A percentile compares a stretch with the other conserved stretches of the same genome.
phyloP scores from a whole-genome alignment of 2,329 filamentous ascomycete genomes.

The Didymella keratinophila region DNA sequence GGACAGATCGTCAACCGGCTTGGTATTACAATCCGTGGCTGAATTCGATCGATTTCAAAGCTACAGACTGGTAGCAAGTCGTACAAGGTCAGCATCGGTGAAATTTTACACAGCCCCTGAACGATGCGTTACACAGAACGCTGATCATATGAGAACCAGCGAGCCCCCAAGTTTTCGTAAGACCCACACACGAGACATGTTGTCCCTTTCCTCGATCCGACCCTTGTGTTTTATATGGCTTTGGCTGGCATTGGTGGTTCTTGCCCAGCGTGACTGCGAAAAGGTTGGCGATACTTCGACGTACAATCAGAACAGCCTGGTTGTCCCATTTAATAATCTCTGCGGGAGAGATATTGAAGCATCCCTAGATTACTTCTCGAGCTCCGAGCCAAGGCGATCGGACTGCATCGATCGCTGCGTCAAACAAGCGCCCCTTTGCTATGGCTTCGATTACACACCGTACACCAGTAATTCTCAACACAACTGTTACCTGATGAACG shows the following conservation, averaged over 20 bases:
- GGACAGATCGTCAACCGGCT: neutral
- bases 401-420: conserved; percentile 22
- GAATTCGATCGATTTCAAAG: neutral
- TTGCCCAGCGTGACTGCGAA: conserved; percentile 4
- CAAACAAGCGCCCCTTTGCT: conserved; percentile 16
- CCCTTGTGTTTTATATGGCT: neutral
- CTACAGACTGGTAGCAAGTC: neutral
- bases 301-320: conserved; percentile 3
- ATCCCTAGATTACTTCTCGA: conserved; percentile 15
- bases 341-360: conserved; percentile 23
- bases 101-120: conserved; percentile 1
- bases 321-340: conserved; percentile 20
- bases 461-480: neutral
- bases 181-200: neutral
- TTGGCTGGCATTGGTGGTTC: neutral
- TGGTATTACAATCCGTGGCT: neutral
- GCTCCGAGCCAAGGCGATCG: conserved; percentile 2
- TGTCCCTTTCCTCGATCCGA: neutral
- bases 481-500: conserved; percentile 23
- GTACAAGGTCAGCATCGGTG: neutral
- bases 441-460: conserved; percentile 21
- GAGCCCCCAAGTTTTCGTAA: neutral
- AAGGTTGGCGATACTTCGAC: conserved; percentile 3
- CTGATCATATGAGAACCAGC: neutral
- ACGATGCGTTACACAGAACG: neutral